phyloP scores from a whole-genome alignment of 1,284 basidiomycete genomes.

The Pterulicium gracile region DNA sequence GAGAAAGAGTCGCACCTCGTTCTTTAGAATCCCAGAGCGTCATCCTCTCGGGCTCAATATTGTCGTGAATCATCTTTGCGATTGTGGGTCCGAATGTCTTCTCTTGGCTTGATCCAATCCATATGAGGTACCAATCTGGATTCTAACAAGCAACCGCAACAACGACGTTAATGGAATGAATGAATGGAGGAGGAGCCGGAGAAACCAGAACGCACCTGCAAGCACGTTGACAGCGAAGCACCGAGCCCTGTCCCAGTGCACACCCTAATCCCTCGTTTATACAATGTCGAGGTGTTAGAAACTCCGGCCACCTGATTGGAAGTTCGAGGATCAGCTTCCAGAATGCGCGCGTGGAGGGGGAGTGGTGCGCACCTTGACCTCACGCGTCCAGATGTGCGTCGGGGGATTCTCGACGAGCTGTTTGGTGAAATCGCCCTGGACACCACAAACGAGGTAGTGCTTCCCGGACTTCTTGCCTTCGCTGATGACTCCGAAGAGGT shows the following conservation, averaged over 20 bases:
- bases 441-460: conserved; percentile 70
- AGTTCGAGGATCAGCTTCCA: too few relatives aligned
- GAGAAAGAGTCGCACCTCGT: conserved; percentile 28
- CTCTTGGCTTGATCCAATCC: conserved; percentile 70
- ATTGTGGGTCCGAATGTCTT: conserved; percentile 77
- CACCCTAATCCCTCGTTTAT: conserved; percentile 70
- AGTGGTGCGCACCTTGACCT: neutral
- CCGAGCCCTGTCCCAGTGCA: conserved; percentile 80
- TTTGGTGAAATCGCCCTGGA: conserved; percentile 37
- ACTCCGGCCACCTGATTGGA: conserved; percentile 62
- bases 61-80: conserved; percentile 48
- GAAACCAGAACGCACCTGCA: conserved; percentile 48
- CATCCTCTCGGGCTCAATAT: conserved; percentile 43
- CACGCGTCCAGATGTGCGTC: conserved; percentile 25
- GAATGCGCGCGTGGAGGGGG: too few relatives aligned
- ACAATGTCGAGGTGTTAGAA: conserved; percentile 65
- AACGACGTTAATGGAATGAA: neutral
- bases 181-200: neutral
- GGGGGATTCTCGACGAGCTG: conserved; percentile 15
- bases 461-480: conserved; percentile 59
- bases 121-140: conserved; percentile 56
- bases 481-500: conserved; percentile 53
- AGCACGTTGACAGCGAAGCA: conserved; percentile 67
- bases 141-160: conserved; percentile 24
- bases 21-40: conserved; percentile 55